Conservation (phyloP, 1,139 yeast species). For the Ogataea hybrid region DNA sequence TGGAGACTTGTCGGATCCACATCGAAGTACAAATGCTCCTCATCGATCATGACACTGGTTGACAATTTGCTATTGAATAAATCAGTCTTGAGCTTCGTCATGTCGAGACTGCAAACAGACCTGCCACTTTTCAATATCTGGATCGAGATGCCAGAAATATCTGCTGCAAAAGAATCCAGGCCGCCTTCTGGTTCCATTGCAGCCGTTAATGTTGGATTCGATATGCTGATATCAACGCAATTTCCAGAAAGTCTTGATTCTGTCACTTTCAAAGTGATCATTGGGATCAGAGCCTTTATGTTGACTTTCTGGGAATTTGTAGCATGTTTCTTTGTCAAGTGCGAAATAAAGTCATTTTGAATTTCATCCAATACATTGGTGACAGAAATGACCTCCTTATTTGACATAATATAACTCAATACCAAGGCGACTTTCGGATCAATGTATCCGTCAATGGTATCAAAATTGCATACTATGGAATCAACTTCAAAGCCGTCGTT, state of each 20-base stretch:
- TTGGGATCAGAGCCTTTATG: background rate
- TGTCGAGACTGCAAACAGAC: slow-evolving; percentile 9
- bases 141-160: background rate
- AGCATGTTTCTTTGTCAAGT: slow-evolving; percentile 28
- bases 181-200: slow-evolving; percentile 1
- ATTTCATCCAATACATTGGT: slow-evolving; percentile 58
- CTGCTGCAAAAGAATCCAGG: background rate
- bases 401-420: slow-evolving; percentile 35
- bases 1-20: background rate
- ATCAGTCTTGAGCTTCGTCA: slow-evolving; percentile 6
- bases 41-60: slow-evolving; percentile 8
- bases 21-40: slow-evolving; percentile 8
- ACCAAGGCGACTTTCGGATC: slow-evolving; percentile 38
- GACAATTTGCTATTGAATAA: background rate
- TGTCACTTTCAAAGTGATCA: slow-evolving; percentile 43
- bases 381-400: slow-evolving; percentile 34
- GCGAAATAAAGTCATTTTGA: slow-evolving; percentile 57
- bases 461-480: slow-evolving; percentile 52
- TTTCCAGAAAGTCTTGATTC: slow-evolving; percentile 26
- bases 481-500: slow-evolving; percentile 45
- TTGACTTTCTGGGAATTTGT: background rate
- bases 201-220: slow-evolving; percentile 40
- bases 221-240: slow-evolving; percentile 31
- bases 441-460: slow-evolving; percentile 39
- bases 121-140: background rate